Evolutionary conservation across 2,329 filamentous ascomycete genomes (phyloP).

Genomic region (Diatrype stigma): DNA sequence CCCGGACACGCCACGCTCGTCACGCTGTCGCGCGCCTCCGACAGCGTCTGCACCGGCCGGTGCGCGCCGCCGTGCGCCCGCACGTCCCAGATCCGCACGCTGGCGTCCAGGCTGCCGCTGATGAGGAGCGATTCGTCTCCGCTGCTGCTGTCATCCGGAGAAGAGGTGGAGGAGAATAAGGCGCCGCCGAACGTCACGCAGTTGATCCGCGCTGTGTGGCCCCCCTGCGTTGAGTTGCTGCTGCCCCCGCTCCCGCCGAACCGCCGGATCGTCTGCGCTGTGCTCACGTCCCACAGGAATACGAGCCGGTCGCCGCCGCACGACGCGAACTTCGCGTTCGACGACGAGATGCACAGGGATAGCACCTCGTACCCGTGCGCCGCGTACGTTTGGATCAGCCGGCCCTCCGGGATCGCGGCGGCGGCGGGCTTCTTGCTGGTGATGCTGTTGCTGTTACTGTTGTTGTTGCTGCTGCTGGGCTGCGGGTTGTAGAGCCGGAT

Average conservation of each 20-base stretch:
- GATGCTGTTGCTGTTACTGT: conserved; percentile 14
- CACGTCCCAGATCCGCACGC: conserved; percentile 71
- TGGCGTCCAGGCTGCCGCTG: conserved; percentile 70
- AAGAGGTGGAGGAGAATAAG: too few species aligned
- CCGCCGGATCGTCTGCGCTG: conserved; percentile 70
- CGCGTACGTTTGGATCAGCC: conserved; percentile 80
- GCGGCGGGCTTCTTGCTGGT: conserved; percentile 32
- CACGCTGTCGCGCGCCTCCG: conserved; percentile 69
- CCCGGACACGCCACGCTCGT: conserved; percentile 42
- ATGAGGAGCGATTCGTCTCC: conserved; percentile 65
- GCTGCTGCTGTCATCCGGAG: too few species aligned
- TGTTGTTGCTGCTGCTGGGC: conserved; percentile 34
- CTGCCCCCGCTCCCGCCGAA: too few species aligned
- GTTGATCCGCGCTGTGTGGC: conserved; percentile 72
- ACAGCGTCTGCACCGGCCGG: conserved; percentile 68
- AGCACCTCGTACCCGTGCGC: conserved; percentile 92
- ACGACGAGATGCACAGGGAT: conserved; percentile 65
- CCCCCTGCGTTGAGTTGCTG: conserved; percentile 54
- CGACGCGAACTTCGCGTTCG: conserved; percentile 85
- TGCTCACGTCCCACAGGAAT: conserved; percentile 91
- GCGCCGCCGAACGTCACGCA: conserved; percentile 31
- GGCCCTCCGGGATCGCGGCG: conserved; percentile 39
- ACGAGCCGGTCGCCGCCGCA: conserved; percentile 85
- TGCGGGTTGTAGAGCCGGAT: conserved; percentile 83
- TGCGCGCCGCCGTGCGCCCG: conserved; percentile 42